Percentiles rank a stretch among this genome's conserved stretches.
phyloP scores from a whole-genome alignment of 495 filamentous ascomycete species.

The Tuber brumale region DNA sequence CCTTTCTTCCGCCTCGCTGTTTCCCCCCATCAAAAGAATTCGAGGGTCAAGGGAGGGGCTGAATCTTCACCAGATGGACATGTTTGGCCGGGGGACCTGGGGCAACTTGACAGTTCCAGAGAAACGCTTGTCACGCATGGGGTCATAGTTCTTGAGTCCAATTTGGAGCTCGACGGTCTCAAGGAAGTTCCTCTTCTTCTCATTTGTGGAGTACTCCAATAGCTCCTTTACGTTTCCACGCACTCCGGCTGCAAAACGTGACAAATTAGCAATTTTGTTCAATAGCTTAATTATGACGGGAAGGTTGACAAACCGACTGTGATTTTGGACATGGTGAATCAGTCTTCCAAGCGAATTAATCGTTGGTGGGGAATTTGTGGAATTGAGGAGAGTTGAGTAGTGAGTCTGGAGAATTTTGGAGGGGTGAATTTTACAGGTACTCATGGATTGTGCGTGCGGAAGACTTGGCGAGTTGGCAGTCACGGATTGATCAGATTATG shows the following conservation, averaged over 20 bases:
- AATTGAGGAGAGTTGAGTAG: conserved; percentile 24
- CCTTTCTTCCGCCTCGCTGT: conserved; percentile 9
- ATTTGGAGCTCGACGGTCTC: conserved; percentile 94
- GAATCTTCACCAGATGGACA: conserved; percentile 69
- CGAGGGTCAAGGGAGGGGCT: conserved; percentile 40
- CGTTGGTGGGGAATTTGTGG: conserved; percentile 62
- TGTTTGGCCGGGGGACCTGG: conserved; percentile 79
- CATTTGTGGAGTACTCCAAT: conserved; percentile 87
- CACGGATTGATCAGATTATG: conserved; percentile 23
- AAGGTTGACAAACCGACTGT: conserved; percentile 63
- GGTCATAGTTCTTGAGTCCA: conserved; percentile 99
- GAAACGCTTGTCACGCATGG: conserved; percentile 99
- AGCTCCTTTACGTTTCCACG: conserved; percentile 84
- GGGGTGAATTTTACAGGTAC: background rate
- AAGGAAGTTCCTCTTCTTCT: conserved; percentile 99
- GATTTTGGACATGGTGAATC: conserved; percentile 72
- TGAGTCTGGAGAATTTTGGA: conserved; percentile 6
- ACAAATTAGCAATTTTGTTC: conserved; percentile 36
- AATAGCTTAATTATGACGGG: conserved; percentile 6
- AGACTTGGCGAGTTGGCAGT: conserved; percentile 32
- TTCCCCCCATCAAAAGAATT: background rate
- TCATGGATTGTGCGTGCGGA: conserved; percentile 18
- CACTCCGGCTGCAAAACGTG: conserved; percentile 69
- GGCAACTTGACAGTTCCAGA: conserved; percentile 95
- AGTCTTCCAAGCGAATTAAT: conserved; percentile 60